Evolutionary conservation across 2,329 filamentous ascomycete species (phyloP), one percentile per base, ranked within the genome.

Genomic region (Hysterium pulicare): DNA sequence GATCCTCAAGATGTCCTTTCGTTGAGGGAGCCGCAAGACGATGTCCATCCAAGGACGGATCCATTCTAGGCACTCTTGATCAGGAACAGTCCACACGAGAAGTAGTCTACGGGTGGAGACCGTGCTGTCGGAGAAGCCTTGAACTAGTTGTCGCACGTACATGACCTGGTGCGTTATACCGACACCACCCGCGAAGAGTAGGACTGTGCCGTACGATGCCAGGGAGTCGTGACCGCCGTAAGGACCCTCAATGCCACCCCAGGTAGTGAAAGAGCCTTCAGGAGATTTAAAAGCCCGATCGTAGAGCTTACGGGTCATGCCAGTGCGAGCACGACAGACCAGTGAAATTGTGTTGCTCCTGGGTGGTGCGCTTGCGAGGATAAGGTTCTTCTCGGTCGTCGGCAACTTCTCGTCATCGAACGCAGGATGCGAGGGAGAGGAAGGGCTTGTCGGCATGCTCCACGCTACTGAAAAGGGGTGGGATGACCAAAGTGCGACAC

Each of bases 111-210:
- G 80, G 1, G 84, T 81, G 1, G 85, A 83, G 5, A 85, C 82
- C 0, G 82, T 87, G 44, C 82, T 82, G 48, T 83, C 80, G 46
- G 77, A 75, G 62, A 79, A 86, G 30, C 85, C 84, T 5, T 75
- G 71, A 21, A 90, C 79, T 1, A 91, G 77, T 50, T 88, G 80
- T 44, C 83, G 81, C 30, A 90, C 78, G 61, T 87, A 85, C 40
- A 84, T 84, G 20, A 90, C 81, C 50, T 86, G 84, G 55, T 91
- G 86, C 1, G 87, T 89, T 55, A 91, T 87, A 49, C 87, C 87
- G 10, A 90, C 84, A 55, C 87, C 87, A 44, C 86, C 87, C 0
- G 87, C 87, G 59, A 91, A 87, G 30, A 91, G 77, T 64, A 90
- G 79, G 22, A 86, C 82, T 0, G 85, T 89, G 50, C 87, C 87